Evolutionary conservation across 306 rosid species (phyloP), one percentile per base, ranked within the genome.

Genomic region (Lithocarpus polystachyus): DNA sequence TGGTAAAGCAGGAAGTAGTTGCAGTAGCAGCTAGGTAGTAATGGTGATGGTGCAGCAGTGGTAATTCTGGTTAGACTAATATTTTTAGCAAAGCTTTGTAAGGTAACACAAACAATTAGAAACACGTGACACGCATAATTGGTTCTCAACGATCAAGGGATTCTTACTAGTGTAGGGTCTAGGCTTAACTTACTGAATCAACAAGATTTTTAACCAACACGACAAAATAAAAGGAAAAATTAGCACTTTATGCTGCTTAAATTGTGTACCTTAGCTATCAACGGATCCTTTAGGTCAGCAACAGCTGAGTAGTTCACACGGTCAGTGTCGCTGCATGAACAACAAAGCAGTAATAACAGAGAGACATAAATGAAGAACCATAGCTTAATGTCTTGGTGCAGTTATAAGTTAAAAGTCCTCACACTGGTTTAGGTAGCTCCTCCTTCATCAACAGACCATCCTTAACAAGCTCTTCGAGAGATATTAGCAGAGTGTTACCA

Each of bases 401-500:
- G 22, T 68, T 56, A 81, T 5, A 73, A 62, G 60, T 23, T 4
- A 24, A 76, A 62, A n/a, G 70, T 55, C 64, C 97, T 86, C 81
- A 94, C 99, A 95, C 80, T 77, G 97, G 91, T 68, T 88, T 48
- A 12, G 99, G 99, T 84, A 92, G 92, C 78, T 95, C 99, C 3
- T 90, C 92, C 82, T 85, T 80, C n/a, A 78, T 75, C 85, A 95
- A 80, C 87, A 95, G 89, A n/a, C 96, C 96, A 82, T 95, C 98
- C 73, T 92, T 87, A 26, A 91, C 97, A 79, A 95, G 99, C 77
- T 89, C 94, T 65, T 90, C 88, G 22, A 95, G 96, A 75, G 98
- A 95, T 84, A 95, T 91, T 88, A 95, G 83, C 76, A 95, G 91
- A 4, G 97, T 92, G 86, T 95, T 95, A 6, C 99, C 99, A 88